Base-by-base conservation (phyloP, 75 land plant genomes). In the Selaginella moellendorffii region DNA sequence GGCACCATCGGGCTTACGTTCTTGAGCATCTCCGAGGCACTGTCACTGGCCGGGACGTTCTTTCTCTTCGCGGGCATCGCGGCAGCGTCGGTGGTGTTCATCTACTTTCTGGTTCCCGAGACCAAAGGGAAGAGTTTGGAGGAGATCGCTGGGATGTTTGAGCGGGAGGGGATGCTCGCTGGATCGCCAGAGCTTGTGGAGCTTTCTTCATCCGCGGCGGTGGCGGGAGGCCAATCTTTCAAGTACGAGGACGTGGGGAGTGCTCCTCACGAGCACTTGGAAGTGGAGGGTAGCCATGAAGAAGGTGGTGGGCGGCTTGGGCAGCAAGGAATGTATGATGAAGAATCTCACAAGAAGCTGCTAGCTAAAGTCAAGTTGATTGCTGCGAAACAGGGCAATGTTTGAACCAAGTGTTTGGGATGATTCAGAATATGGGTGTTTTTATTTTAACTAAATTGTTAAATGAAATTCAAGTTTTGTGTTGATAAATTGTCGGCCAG, bases 71-170 rank as follows among this genome's bases (percentile, higher is more conserved):
- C 84, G 0, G 61, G 36, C 0, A 27, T 81, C 1, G 78, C 82
- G 2, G 70, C 65, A 24, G 54, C 79, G 18, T 70, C 81, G 17
- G 65, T 80, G 2, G 31, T 60, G 0, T 89, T 89, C 61, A 72
- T 86, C 1, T 74, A 77, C 63, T 27, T 60, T 0, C 42, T 70
- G 53, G 79, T 80, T 24, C 95, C 95, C 28, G 95, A 88, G 69
- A 88, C 95, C 0, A 88, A 86, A 67, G 95, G 95, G 0, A 81
- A 79, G 28, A 70, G 83, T 0, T 63, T 88, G 64, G 95, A 88
- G 65, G 80, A 86, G 69, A 86, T 88, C 36, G 82, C 76, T 36
- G 52, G 52, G 67, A 53, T 80, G 42, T 87, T 82, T 72, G 81
- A 79, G 52, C 21, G 63, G 27, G n/a, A n/a, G 46, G 46, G 14